Conservation (phyloP, 2,329 filamentous ascomycete species). For the Aureobasidium sp. region DNA sequence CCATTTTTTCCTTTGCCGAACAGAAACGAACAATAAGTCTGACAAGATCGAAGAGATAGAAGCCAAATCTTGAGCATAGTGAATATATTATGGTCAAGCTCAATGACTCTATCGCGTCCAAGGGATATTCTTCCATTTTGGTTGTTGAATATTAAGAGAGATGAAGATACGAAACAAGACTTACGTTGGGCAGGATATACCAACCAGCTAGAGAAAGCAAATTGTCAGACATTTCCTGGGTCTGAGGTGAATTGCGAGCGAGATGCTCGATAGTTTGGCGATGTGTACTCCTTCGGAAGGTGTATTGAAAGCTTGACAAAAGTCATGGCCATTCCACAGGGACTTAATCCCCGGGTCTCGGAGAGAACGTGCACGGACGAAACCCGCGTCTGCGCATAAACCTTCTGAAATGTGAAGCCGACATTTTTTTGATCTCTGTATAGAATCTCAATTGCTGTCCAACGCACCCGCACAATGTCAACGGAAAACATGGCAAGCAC, state of each 20-base stretch:
- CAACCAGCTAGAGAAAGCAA: slow-evolving; percentile 53
- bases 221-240: slow-evolving; percentile 32
- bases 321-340: background rate
- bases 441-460: too few relatives aligned
- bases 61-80: background rate
- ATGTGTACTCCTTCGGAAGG: background rate
- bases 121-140: background rate
- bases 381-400: background rate
- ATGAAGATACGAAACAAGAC: slow-evolving; percentile 18
- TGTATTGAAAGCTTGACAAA: background rate
- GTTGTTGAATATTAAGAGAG: background rate
- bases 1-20: background rate
- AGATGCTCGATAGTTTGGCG: background rate
- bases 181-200: slow-evolving; percentile 56
- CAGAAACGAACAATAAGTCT: background rate
- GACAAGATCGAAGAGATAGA: background rate
- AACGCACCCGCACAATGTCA: slow-evolving; percentile 20
- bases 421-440: background rate
- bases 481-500: slow-evolving; percentile 17
- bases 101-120: background rate
- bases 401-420: background rate
- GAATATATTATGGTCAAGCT: background rate
- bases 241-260: background rate
- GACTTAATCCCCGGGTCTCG: background rate
- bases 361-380: background rate